phyloP scores from a whole-genome alignment of 2,329 filamentous ascomycete genomes.

The Aspergillus uvarum region DNA sequence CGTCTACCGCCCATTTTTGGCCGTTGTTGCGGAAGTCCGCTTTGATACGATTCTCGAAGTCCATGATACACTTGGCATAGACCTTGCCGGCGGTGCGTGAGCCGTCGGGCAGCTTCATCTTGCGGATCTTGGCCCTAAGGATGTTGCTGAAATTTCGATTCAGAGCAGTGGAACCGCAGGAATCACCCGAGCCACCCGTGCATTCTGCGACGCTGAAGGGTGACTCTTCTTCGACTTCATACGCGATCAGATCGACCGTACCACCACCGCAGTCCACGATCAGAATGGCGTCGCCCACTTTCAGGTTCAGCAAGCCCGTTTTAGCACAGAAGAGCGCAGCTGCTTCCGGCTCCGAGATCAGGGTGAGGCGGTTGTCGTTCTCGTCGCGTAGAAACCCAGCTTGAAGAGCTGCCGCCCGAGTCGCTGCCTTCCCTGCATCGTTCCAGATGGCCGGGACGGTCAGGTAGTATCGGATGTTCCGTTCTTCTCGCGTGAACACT shows the following conservation, averaged over 20 bases:
- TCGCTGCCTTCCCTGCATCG: constrained; percentile 95
- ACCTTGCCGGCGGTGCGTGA: constrained; percentile 97
- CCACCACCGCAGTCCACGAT: constrained; percentile 98
- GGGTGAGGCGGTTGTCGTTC: constrained; percentile 92
- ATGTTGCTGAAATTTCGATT: constrained; percentile 99
- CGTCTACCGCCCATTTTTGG: constrained; percentile 98
- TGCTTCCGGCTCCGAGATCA: constrained; percentile 95
- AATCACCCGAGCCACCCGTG: constrained; percentile 94
- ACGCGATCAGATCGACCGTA: constrained; percentile 97
- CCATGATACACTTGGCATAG: constrained; percentile 99
- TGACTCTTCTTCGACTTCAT: constrained; percentile 96
- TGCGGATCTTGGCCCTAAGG: constrained; percentile 91
- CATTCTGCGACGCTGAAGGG: constrained; percentile 97
- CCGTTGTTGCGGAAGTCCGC: constrained; percentile 99
- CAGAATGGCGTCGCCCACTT: constrained; percentile 96
- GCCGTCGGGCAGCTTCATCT: constrained; percentile 97
- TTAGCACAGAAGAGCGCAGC: constrained; percentile 98
- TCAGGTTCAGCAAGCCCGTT: constrained; percentile 90
- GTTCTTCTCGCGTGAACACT: constrained; percentile 96
- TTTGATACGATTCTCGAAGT: constrained; percentile 99
- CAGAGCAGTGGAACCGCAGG: constrained; percentile 94
- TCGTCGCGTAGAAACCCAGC: constrained; percentile 95
- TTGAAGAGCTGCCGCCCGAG: constrained; percentile 91
- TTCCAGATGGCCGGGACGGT: constrained; percentile 99
- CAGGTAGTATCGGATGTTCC: constrained; percentile 95